Evolutionary conservation across 768 basidiomycete species (phyloP), one percentile per base, ranked within the genome.

Genomic region (Pholiota conissans): DNA sequence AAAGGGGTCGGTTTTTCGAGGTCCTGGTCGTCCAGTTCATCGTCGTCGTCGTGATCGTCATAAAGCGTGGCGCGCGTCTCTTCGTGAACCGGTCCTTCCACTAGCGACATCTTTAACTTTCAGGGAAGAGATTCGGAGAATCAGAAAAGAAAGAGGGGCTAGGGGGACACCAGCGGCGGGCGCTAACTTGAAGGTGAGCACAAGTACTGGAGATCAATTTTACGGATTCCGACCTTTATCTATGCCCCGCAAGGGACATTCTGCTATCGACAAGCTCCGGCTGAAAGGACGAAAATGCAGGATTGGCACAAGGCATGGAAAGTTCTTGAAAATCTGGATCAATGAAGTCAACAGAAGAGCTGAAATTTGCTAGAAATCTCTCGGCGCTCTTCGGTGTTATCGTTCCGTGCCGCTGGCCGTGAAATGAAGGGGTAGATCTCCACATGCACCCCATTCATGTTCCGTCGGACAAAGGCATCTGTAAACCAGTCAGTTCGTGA

Each of bases 1-100:
- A 80, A 67, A 20, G 77, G 74, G 14, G 77, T 75, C 13, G 69
- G 67, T 56, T 61, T 61, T 58, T 39, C 34, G n/a, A n/a, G n/a
- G 18, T 47, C 55, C 26, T 60, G 60, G 34, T 58, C 11, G 14
- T 57, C 52, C 42, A 48, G 14, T 30, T 49, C 20, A 29, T 48
- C 34, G 22, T 10, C 37, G 37, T 18, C n/a, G 37, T 39, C 37
- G 5, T 39, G 37, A 39, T 39, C 37, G 37, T 39, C 20, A 39
- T 39, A 39, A 7, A 18, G 37, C 37, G 37, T 6, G 20, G 37
- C 37, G 37, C 3, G 37, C 7, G 37, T 18, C n/a, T 18, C 14
- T 18, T 39, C 37, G 3, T 39, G 37, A 39, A 18, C n/a, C 1
- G 37, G 16, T 39, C n/a, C 37, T 39, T 39, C 37, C n/a, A 39